Evolutionary conservation across 225 moss, liverwort and hornwort species (phyloP), one percentile per base, ranked within the genome.

Genomic region (Takakia lepidozioides): DNA sequence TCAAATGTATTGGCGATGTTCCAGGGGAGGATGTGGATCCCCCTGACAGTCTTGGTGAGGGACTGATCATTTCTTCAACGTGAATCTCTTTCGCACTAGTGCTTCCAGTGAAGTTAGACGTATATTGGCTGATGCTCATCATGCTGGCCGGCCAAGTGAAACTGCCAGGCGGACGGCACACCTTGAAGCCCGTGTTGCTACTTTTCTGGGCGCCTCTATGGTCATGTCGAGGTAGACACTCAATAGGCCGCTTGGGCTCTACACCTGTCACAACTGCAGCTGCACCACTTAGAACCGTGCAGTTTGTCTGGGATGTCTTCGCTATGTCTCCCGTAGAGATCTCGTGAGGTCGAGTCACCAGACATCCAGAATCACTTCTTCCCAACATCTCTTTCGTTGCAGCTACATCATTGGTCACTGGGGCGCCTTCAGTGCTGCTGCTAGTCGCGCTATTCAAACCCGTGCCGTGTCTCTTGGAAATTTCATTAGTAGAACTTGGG

Each of bases 91-190:
- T 27, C 49, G 22, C 26, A 37, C 22, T 50, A 39, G 34, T 38
- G 15, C 17, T 55, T 27, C 57, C 17, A 51, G 61, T 17, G 49
- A 19, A 25, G 4, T 35, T 57, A 13, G 19, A 15, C 2, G 56
- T 42, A 54, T 39, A 49, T 40, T 38, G 41, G 43, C 27, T 49
- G 28, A 17, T 19, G 21, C 59, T 73, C 48, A 49, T 59, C 78
- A 37, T 52, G 54, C 45, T 63, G n/a, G n/a, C n/a, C 15, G 73
- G 78, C 78, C 73, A 78, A 18, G 73, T 27, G 58, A 78, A 69
- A 62, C 62, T 73, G 3, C 73, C 73, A 2, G 59, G 58, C 30
- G 73, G 65, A 0, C 73, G 78, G 43, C 69, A 78, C 10, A 73
- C 22, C 44, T 48, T 56, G 49, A 73, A 78, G 30, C 78, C 69